These are phyloP conservation scores for Crithidia thermophila DNA, from an alignment of 208 protist species.

Conservation along the genomic window DNA sequence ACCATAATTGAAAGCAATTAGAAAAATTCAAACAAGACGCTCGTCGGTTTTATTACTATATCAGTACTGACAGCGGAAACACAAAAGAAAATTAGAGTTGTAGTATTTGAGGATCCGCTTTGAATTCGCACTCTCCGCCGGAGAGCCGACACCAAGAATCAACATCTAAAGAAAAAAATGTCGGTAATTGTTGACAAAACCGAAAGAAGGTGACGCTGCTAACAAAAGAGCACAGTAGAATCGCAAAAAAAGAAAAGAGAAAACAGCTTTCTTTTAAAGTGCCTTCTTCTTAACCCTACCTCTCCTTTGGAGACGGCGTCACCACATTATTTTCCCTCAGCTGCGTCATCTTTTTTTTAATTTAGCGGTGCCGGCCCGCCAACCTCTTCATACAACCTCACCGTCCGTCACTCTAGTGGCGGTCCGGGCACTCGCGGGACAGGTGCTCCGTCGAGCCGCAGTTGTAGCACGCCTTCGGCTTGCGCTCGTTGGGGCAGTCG, in stretches of 20 bases:
- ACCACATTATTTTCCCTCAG: background rate
- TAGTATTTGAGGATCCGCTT: background rate
- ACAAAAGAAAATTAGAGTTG: conserved; percentile 5
- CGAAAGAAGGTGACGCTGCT: conserved; percentile 9
- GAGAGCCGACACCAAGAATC: background rate
- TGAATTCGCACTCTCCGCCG: conserved; percentile 1
- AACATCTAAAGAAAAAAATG: conserved; percentile 7
- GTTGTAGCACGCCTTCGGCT: conserved; percentile 60
- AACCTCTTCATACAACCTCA: background rate
- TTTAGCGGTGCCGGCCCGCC: background rate
- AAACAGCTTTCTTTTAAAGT: background rate
- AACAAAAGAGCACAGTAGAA: conserved; percentile 7
- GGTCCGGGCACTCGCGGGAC: conserved; percentile 58
- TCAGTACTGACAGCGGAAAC: background rate
- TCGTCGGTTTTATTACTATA: background rate
- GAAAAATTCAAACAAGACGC: background rate
- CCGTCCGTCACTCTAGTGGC: conserved; percentile 27
- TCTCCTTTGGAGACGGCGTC: background rate
- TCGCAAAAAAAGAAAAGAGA: too few species aligned
- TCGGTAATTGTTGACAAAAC: background rate
- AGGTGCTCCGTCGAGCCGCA: conserved; percentile 77
- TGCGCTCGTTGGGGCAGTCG: conserved; percentile 60
- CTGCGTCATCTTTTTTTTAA: background rate
- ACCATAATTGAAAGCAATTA: background rate
- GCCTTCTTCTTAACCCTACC: background rate